Base-by-base conservation (phyloP, 164 flowering plant species). In the Dillenia suffruticosa region DNA sequence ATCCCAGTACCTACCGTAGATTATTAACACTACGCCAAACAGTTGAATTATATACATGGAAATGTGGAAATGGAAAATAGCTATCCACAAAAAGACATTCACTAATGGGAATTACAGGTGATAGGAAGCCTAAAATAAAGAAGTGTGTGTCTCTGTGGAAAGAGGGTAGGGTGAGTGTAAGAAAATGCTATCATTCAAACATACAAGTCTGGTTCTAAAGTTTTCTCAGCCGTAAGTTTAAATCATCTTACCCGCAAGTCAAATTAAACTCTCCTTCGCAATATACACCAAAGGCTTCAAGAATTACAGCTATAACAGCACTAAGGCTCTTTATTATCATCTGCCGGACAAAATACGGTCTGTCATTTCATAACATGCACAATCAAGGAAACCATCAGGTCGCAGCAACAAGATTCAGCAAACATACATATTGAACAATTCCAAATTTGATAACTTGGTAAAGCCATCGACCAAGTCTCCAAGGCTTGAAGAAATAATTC, bases 211-310 rank as follows among this genome's bases (percentile, higher is more conserved):
- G 2, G 40, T 32, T 32, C 40, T 32, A 43, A 57, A 13, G 19
- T 15, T 45, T 32, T n/a, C 12, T n/a, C 14, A 45, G 6, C 19
- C 1, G 12, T 46, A 53, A 13, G 15, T 51, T 44, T 12, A 55
- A 40, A 58, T 57, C 40, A 69, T 47, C 93, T 77, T 82, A 94
- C 99, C 99, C 99, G 58, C 97, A 94, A 17, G 63, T 63, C 87
- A 58, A 77, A 59, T 86, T 81, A 69, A 94, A 94, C 56, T 94
- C 97, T 79, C 99, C 99, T 77, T 94, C 97, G 81, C 99, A 94
- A 57, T 91, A 94, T 32, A 87, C 88, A 62, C 80, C 85, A 68
- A 86, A 88, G 22, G 87, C 88, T 79, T 95, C 88, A 62, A 95
- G 86, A 67, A 95, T 64, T 45, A 95, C 92, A 0, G 99, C 97